Base-by-base conservation (phyloP, 208 protist genomes). In the Wallacemonas rigidus region DNA sequence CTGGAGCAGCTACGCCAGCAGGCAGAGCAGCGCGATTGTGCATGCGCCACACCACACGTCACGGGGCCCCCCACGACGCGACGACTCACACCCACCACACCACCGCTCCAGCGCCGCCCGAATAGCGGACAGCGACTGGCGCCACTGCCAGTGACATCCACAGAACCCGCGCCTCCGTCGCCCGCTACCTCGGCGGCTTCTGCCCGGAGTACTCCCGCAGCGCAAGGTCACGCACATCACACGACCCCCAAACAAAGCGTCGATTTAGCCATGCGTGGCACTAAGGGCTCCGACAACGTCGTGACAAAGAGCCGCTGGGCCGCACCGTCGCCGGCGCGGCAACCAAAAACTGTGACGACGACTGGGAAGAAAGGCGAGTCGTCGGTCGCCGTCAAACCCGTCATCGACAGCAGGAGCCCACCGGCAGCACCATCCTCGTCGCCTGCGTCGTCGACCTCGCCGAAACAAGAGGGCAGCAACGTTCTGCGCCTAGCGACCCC, bases 91-190 rank as follows among this genome's bases (percentile, higher is more conserved):
- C 57, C 6, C 57, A 14, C 57, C 26, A 11, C n/a, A n/a, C 17
- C 15, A 17, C 5, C 63, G 43, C n/a, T 51, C 41, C 44, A 45
- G 45, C 58, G 58, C 4, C 3, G 70, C 3, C 58, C 70, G 50
- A 74, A 62, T 50, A 74, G 70, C 41, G 70, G 70, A 11, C 70
- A 74, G 70, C 57, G 70, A 2, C 70, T 74, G 3, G 55, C 47
- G 15, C 70, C 71, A 7, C 55, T 68, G 6, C 58, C 26, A 3
- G 9, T 6, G n/a, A 8, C 55, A 15, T 35, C 53, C 2, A 6
- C 5, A 12, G 5, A 3, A 11, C 26, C 40, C 14, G 4, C 55
- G n/a, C 45, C 15, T 38, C 41, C 53, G 53, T 11, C 15, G 36
- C 6, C 8, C 45, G 45, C 45, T 12, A n/a, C 43, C 43, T 57